phyloP scores from a whole-genome alignment of 2,329 filamentous ascomycete genomes.

The Sclerotinia borealis region DNA sequence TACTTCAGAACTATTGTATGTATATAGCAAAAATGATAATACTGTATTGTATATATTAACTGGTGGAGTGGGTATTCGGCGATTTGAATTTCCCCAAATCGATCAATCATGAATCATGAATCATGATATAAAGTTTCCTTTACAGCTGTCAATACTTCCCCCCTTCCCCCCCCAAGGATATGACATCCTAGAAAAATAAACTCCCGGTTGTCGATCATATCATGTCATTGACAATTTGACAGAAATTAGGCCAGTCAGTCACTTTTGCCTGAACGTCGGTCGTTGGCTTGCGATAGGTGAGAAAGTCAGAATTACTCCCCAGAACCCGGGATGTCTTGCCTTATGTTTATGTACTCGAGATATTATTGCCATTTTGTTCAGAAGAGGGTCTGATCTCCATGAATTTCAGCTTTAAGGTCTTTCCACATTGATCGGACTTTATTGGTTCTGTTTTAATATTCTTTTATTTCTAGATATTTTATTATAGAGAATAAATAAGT shows the following conservation, averaged over 20 bases:
- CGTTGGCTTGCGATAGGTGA: conserved; percentile 11
- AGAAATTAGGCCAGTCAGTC: conserved; percentile 1
- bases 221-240: neutral
- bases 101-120: neutral
- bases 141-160: conserved; percentile 3
- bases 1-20: no score
- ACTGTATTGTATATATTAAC: conserved; percentile 11
- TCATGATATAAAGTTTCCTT: no score
- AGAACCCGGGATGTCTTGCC: conserved; percentile 7
- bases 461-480: neutral
- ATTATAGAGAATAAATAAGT: neutral
- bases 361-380: conserved; percentile 1
- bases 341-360: no score
- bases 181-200: conserved; percentile 1
- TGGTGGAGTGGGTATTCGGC: neutral
- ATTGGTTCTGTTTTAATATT: neutral
- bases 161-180: neutral
- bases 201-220: conserved; percentile 14
- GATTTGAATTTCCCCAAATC: conserved; percentile 1
- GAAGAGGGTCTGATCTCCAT: conserved; percentile 1
- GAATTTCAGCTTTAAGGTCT: conserved; percentile 7
- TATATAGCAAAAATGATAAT: conserved; percentile 4
- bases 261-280: conserved; percentile 6
- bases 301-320: neutral
- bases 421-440: neutral